Evolutionary conservation across 208 protist species (phyloP).

Genomic region (Crithidia brevicula): DNA sequence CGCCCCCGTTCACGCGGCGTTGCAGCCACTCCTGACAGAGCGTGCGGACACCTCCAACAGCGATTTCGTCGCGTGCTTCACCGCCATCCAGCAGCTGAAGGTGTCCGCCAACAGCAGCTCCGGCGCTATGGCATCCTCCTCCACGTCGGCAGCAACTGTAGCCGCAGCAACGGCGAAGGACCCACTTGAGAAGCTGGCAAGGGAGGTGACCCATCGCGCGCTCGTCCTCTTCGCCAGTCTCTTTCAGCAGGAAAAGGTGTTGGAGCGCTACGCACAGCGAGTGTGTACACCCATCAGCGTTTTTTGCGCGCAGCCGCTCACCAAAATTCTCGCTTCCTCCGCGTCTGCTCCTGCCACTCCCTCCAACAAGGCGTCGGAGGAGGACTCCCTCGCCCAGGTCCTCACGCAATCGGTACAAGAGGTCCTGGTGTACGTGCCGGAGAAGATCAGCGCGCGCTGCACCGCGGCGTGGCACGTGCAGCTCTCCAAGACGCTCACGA

Average conservation of each 20-base stretch:
- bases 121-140: neutral
- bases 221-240: conserved; percentile 22
- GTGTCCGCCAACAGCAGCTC: conserved; percentile 12
- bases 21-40: conserved; percentile 31
- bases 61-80: conserved; percentile 45
- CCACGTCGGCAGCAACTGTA: neutral
- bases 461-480: conserved; percentile 38
- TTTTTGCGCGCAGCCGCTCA: conserved; percentile 28
- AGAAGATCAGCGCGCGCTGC: conserved; percentile 53
- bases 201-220: conserved; percentile 28
- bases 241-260: conserved; percentile 31
- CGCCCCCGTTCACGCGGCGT: conserved; percentile 15
- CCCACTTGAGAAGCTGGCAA: conserved; percentile 21
- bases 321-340: conserved; percentile 1
- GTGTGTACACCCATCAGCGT: conserved; percentile 16
- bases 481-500: conserved; percentile 31
- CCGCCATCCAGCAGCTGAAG: conserved; percentile 46
- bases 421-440: conserved; percentile 55
- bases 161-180: conserved; percentile 10
- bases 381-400: conserved; percentile 6
- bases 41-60: conserved; percentile 25
- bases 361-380: conserved; percentile 1
- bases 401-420: conserved; percentile 26
- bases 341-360: neutral
- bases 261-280: conserved; percentile 29